Base-by-base conservation (phyloP, 2,329 filamentous ascomycete species). In the Cladorrhinum sp. region DNA sequence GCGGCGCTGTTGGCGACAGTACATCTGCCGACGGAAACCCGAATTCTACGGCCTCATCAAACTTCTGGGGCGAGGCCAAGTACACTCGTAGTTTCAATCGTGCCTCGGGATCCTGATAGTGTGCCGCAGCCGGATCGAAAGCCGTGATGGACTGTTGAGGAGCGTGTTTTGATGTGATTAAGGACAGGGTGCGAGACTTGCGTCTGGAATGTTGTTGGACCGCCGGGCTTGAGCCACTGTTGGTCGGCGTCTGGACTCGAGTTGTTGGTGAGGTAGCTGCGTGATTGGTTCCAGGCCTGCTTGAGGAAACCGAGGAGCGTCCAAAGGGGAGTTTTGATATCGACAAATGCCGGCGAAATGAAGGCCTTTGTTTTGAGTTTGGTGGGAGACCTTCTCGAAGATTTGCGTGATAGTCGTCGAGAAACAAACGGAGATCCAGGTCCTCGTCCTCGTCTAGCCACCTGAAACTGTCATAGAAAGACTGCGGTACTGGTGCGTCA, bases 21-120 rank as follows among this genome's bases (percentile, higher is more conserved):
- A 69, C 74, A 33, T 86, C 82, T 36, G 79, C 79, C 0, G 88
- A 86, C 0, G 92, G 92, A 69, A 97, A 98, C 0, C 94, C 94
- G 74, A 96, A 97, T 72, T 96, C 91, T 57, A 98, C 85, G 1
- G 91, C 92, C 75, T 98, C 94, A 72, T 98, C 94, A 68, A 98
- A 98, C 72, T 96, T 96, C 67, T 96, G 91, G 0, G 93, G 90
- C 1, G 92, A 96, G 7, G 91, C 90, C 20, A 96, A 83, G 69
- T 93, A 96, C 6, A 91, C 86, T 12, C 92, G 87, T 20, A 98
- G 79, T 75, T 96, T 96, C 68, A 91, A 81, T 33, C 94, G 86
- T 42, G 93, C 91, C 72, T 96, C 91, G 0, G 92, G 92, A 68
- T 97, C 92, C 72, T 92, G 91, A 70, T 96, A 97, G 75, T 96